These are phyloP conservation scores for Metarhizium sp. DNA, from an alignment of 2,329 filamentous ascomycete species.

Conservation along the genomic window DNA sequence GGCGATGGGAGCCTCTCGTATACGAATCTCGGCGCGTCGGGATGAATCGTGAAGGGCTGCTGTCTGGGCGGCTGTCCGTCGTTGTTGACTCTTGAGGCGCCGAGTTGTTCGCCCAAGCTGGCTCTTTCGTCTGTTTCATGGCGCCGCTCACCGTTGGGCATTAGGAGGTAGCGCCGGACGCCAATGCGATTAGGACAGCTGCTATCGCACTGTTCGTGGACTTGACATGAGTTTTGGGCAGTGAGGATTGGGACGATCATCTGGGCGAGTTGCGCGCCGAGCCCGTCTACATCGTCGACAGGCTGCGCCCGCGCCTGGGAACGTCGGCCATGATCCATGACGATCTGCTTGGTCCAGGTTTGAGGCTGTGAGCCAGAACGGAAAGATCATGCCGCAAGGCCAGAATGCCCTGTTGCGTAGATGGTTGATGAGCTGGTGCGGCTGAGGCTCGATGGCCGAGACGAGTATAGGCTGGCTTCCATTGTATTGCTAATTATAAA, in stretches of 20 bases:
- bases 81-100: background rate
- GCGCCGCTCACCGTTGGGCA: background rate
- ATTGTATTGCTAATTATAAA: background rate
- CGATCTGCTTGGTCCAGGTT: background rate
- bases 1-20: too few species aligned
- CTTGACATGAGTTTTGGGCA: background rate
- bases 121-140: background rate
- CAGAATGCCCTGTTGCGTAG: background rate
- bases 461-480: background rate
- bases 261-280: background rate
- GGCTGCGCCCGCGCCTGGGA: background rate
- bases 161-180: background rate
- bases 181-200: background rate
- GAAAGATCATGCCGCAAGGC: background rate
- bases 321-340: background rate
- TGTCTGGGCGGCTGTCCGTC: background rate
- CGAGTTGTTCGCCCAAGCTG: background rate
- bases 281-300: background rate
- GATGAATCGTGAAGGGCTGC: background rate
- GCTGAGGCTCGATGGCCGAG: background rate
- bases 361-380: background rate
- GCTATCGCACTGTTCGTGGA: background rate
- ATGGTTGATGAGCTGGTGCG: background rate
- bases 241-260: background rate
- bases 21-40: background rate